These are phyloP conservation scores for Clonostachys sp. DNA, from an alignment of 2,329 filamentous ascomycete species.

Conservation along the genomic window DNA sequence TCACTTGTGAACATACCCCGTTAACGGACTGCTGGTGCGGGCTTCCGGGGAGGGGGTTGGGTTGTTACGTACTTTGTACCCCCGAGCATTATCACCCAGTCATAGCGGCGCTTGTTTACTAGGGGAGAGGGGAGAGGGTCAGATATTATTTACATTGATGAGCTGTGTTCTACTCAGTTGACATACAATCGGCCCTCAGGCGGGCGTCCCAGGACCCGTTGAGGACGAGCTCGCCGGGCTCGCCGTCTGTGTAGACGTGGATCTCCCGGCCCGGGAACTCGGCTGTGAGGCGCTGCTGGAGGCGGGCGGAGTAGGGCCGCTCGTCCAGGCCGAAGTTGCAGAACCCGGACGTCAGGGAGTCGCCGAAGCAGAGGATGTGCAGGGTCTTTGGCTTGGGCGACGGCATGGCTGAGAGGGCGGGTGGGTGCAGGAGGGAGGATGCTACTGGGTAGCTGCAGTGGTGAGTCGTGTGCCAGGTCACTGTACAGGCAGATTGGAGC, in stretches of 20 bases:
- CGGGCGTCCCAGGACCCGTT: slow-evolving; percentile 4
- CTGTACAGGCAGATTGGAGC: no score
- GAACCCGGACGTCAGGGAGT: slow-evolving; percentile 59
- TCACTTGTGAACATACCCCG: slow-evolving; percentile 31
- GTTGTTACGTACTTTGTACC: slow-evolving; percentile 50
- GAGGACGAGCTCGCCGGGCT: slow-evolving; percentile 45
- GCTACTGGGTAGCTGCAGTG: no score
- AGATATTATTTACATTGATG: neutral
- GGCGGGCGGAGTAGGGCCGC: slow-evolving; percentile 48
- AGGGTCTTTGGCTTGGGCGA: neutral
- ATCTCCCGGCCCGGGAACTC: slow-evolving; percentile 37
- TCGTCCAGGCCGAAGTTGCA: slow-evolving; percentile 29
- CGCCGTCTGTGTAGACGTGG: slow-evolving; percentile 41
- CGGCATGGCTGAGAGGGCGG: no score
- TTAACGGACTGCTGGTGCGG: neutral
- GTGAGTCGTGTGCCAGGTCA: no score
- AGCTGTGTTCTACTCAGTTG: neutral
- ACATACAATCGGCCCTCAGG: slow-evolving; percentile 20
- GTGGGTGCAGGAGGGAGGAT: no score
- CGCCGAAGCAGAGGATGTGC: slow-evolving; percentile 56
- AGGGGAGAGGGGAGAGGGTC: neutral
- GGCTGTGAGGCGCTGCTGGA: slow-evolving; percentile 39
- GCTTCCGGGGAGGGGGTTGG: neutral
- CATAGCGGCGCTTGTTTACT: slow-evolving; percentile 22
- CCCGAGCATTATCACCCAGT: slow-evolving; percentile 61